Percentiles rank a stretch among this genome's conserved stretches.
These are phyloP conservation scores for Actinomucor elegans DNA, from an alignment of 371 early-diverging fungal genomes.

Conservation along the genomic window DNA sequence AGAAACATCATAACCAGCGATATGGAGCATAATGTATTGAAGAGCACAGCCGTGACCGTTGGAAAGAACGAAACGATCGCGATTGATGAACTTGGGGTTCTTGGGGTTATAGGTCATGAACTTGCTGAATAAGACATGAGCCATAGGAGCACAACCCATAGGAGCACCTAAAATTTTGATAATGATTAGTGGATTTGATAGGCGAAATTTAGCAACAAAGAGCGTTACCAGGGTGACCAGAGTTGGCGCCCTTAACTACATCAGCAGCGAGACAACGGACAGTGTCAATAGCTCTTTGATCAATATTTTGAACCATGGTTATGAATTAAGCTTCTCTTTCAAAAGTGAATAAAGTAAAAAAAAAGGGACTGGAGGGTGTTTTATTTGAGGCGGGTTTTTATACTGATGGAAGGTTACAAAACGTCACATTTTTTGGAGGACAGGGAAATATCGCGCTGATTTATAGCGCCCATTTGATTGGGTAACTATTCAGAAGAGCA, in stretches of 20 bases:
- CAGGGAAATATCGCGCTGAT: too few relatives aligned
- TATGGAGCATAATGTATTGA: slow-evolving; percentile 91
- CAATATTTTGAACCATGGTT: slow-evolving; percentile 54
- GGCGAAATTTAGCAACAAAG: background rate
- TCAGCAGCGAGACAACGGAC: slow-evolving; percentile 94
- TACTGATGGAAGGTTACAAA: too few relatives aligned
- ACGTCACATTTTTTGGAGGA: too few relatives aligned
- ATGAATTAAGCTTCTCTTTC: background rate
- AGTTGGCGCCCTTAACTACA: slow-evolving; percentile 92
- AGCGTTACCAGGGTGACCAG: slow-evolving; percentile 94
- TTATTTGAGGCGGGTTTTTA: slow-evolving; percentile 1
- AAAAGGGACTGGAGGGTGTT: background rate
- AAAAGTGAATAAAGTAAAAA: background rate
- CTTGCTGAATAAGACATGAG: slow-evolving; percentile 88
- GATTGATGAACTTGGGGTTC: slow-evolving; percentile 86
- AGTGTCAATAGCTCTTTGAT: slow-evolving; percentile 83
- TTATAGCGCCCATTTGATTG: too few relatives aligned
- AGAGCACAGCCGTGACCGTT: slow-evolving; percentile 97
- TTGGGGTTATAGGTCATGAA: slow-evolving; percentile 84
- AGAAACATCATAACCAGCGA: slow-evolving; percentile 84
- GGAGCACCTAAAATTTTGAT: slow-evolving; percentile 89
- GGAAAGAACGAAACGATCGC: slow-evolving; percentile 98
- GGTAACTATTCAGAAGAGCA: too few relatives aligned
- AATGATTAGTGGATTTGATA: too few relatives aligned
- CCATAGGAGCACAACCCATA: slow-evolving; percentile 98